These are phyloP conservation scores for Ammopiptanthus mongolicus DNA, from an alignment of 306 rosid species.

Conservation along the genomic window DNA sequence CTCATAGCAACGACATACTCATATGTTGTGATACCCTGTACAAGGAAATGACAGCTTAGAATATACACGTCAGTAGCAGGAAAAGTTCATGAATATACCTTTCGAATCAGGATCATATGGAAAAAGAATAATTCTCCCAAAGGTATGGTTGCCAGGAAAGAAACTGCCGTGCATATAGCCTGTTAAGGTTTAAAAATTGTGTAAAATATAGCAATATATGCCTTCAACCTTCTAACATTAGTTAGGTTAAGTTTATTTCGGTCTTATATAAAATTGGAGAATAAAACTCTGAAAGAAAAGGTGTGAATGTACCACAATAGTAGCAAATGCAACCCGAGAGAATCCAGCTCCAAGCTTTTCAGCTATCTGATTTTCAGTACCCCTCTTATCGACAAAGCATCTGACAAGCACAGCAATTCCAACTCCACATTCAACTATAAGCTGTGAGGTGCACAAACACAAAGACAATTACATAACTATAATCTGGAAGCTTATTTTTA, in stretches of 20 bases:
- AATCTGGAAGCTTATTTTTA: neutral
- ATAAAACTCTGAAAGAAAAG: conserved; percentile 3
- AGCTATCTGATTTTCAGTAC: conserved; percentile 56
- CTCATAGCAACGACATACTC: conserved; percentile 89
- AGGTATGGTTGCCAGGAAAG: conserved; percentile 66
- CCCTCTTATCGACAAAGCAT: conserved; percentile 73
- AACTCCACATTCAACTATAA: conserved; percentile 68
- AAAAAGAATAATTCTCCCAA: conserved; percentile 82
- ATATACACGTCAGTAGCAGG: neutral
- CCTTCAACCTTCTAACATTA: neutral
- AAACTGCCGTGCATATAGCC: conserved; percentile 76
- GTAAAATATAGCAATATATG: neutral
- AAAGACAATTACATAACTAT: conserved; percentile 12
- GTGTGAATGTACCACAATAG: conserved; percentile 55
- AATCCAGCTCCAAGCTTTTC: conserved; percentile 79
- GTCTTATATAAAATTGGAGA: neutral
- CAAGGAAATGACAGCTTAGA: conserved; percentile 22
- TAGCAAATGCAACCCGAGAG: conserved; percentile 62
- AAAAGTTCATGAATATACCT: conserved; percentile 44
- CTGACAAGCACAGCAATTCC: conserved; percentile 74
- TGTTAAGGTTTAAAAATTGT: conserved; percentile 31
- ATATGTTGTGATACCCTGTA: conserved; percentile 79
- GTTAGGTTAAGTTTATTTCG: neutral
- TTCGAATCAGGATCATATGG: conserved; percentile 74
- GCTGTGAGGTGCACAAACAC: conserved; percentile 37